Conservation (phyloP, 805 yeast species). For the Yarrowia porcina region DNA sequence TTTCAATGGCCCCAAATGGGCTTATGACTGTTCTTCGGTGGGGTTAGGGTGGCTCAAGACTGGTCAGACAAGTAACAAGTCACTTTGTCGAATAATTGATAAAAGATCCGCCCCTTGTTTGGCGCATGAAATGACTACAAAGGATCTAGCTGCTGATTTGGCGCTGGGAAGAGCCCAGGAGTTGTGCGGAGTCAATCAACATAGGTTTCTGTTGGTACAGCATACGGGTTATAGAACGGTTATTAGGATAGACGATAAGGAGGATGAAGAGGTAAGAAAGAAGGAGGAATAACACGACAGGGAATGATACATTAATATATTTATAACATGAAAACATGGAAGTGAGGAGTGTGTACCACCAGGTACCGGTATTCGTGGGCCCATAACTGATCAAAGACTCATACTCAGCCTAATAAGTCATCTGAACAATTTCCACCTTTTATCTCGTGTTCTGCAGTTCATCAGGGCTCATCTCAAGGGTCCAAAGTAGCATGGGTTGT, state of each 20-base stretch:
- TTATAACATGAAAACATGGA: no score
- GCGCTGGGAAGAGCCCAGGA: background rate
- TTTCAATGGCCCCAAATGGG: background rate
- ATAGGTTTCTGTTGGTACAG: background rate
- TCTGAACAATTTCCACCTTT: no score
- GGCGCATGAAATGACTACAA: background rate
- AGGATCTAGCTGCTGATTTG: background rate
- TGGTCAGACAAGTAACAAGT: background rate
- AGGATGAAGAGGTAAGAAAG: no score
- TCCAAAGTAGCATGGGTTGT: no score
- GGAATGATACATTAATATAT: no score
- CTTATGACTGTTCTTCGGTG: background rate
- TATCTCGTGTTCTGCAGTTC: no score
- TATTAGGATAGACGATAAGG: background rate
- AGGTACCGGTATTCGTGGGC: no score
- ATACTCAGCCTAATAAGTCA: no score
- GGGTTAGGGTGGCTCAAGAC: slow-evolving; percentile 2
- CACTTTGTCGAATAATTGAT: background rate
- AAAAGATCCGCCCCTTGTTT: background rate
- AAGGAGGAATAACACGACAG: no score
- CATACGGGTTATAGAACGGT: background rate
- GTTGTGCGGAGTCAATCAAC: background rate
- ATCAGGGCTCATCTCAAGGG: no score
- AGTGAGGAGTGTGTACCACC: no score
- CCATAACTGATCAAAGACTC: no score